phyloP scores from a whole-genome alignment of 2,329 filamentous ascomycete species.

The Colletotrichum tropicicola region DNA sequence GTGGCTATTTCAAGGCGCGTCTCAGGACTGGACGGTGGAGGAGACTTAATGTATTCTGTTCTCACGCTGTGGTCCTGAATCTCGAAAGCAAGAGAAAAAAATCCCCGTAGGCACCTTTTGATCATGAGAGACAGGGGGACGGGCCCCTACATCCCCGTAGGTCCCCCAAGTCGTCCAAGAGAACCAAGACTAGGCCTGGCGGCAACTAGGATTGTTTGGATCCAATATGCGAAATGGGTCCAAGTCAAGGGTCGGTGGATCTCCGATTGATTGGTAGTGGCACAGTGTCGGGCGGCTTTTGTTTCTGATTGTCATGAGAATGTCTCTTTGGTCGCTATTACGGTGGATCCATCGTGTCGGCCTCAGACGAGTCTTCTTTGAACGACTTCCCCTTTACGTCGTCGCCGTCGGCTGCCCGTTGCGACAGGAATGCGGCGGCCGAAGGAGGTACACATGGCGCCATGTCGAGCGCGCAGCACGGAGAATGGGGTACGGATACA shows the following conservation, averaged over 20 bases:
- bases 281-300: constrained; percentile 25
- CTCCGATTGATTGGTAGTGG: constrained; percentile 27
- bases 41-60: constrained; percentile 14
- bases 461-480: neutral
- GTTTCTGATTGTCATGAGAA: constrained; percentile 28
- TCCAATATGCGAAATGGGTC: constrained; percentile 29
- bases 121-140: constrained; percentile 17
- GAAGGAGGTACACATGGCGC: neutral
- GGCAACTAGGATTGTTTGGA: constrained; percentile 30
- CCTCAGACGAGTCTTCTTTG: constrained; percentile 29
- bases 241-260: constrained; percentile 19
- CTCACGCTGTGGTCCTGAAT: constrained; percentile 23
- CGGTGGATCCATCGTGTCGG: constrained; percentile 18
- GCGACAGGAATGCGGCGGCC: neutral
- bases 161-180: neutral
- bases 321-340: neutral
- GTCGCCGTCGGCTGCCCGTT: neutral
- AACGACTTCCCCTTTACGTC: constrained; percentile 23
- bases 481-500: neutral
- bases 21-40: constrained; percentile 17
- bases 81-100: constrained; percentile 20
- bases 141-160: constrained; percentile 20
- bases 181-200: constrained; percentile 28
- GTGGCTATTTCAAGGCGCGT: neutral
- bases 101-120: neutral